phyloP scores from a whole-genome alignment of 345 rosid genomes.

The Ceriops zippeliana region DNA sequence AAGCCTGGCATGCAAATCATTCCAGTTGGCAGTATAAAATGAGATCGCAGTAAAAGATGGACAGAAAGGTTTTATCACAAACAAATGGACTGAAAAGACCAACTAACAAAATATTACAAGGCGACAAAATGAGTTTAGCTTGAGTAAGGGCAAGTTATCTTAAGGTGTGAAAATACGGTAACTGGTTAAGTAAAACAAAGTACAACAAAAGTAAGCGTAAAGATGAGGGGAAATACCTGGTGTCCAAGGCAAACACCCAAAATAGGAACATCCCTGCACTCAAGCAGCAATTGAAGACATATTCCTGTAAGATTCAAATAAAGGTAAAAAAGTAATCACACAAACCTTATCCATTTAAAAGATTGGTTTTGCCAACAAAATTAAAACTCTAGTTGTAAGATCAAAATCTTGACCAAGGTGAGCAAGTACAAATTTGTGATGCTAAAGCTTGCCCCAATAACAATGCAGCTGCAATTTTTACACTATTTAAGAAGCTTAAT shows the following conservation, averaged over 20 bases:
- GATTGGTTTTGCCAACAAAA: background rate
- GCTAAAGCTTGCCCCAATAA: no score
- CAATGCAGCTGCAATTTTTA: no score
- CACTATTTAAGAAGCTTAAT: background rate
- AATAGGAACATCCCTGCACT: conserved; percentile 84
- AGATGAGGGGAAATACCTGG: conserved; percentile 49
- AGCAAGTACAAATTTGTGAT: no score
- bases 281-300: conserved; percentile 75
- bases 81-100: background rate
- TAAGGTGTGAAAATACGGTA: background rate
- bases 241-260: conserved; percentile 95
- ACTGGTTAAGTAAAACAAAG: background rate
- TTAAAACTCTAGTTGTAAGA: conserved; percentile 6
- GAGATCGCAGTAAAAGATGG: background rate
- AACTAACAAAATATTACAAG: background rate
- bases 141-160: background rate
- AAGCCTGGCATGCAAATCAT: conserved; percentile 54
- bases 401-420: background rate
- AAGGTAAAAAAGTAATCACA: conserved; percentile 21
- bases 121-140: background rate
- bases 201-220: background rate
- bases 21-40: conserved; percentile 6
- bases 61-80: background rate
- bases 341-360: conserved; percentile 12
- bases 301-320: conserved; percentile 55